Evolutionary conservation across 805 yeast genomes (phyloP).

Genomic region (Grigorovia yakushimaensis): DNA sequence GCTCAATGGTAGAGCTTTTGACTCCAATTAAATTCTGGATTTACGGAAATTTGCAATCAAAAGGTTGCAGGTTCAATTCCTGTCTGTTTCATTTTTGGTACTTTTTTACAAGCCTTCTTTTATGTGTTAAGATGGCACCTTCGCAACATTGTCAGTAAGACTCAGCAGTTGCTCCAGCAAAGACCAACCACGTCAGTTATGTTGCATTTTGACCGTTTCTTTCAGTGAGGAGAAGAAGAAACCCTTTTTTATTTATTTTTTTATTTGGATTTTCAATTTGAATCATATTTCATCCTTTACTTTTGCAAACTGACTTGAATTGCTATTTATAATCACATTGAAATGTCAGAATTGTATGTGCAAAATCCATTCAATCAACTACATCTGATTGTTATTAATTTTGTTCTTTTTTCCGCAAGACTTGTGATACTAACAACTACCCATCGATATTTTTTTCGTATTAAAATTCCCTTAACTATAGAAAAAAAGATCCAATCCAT

Average conservation of each 20-base stretch:
- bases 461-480: not conserved
- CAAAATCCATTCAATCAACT: not conserved
- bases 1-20: not conserved
- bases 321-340: not conserved
- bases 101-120: too few species aligned
- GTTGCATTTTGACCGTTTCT: too few species aligned
- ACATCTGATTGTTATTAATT: not conserved
- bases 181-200: too few species aligned
- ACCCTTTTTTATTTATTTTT: not conserved
- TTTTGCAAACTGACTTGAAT: not conserved
- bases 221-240: not conserved
- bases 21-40: not conserved
- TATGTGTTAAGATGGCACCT: too few species aligned
- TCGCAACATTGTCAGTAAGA: not conserved
- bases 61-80: conserved; percentile 3
- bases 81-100: conserved; percentile 2
- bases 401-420: not conserved
- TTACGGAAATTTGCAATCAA: not conserved
- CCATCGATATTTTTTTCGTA: not conserved
- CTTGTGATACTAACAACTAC: not conserved
- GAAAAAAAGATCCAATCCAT: conserved; percentile 5
- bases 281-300: not conserved
- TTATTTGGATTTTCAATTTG: too few species aligned
- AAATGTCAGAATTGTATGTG: not conserved
- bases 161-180: not conserved